Conservation (phyloP, 352 stramenopile species). For the Pythium chondricola region DNA sequence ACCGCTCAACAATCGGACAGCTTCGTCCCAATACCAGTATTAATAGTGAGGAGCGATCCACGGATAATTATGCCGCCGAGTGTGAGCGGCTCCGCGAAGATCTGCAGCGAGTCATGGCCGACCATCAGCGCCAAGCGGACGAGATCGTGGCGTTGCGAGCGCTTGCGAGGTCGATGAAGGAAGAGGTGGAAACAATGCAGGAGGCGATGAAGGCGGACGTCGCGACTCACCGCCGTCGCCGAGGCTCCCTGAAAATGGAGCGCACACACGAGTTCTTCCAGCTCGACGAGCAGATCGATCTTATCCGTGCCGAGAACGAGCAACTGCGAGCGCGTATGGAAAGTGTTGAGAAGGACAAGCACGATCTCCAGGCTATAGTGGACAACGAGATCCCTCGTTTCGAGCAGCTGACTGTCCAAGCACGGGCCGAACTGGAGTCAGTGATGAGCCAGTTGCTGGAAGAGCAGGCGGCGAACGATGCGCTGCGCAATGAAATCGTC, state of each 20-base stretch:
- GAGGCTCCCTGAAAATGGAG: no score
- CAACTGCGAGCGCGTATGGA: constrained; percentile 22
- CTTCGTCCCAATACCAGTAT: neutral
- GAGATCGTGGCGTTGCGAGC: constrained; percentile 53
- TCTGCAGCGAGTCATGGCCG: constrained; percentile 32
- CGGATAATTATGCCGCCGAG: constrained; percentile 20
- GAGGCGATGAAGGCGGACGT: neutral
- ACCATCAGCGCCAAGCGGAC: constrained; percentile 48
- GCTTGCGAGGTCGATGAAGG: constrained; percentile 43
- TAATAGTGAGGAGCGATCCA: no score
- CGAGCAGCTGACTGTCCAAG: constrained; percentile 14
- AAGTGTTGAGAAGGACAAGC: constrained; percentile 3
- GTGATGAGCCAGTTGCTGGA: constrained; percentile 14
- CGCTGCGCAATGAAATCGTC: constrained; percentile 9
- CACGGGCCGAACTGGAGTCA: constrained; percentile 13
- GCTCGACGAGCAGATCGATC: constrained; percentile 37
- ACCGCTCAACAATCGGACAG: neutral
- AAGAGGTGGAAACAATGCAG: constrained; percentile 44
- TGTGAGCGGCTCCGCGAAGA: constrained; percentile 40
- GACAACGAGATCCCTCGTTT: constrained; percentile 13
- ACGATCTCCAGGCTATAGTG: constrained; percentile 8
- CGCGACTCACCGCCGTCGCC: neutral
- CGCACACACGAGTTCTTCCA: constrained; percentile 54
- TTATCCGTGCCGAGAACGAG: constrained; percentile 33
- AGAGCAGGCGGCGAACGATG: constrained; percentile 19